Percentiles rank a stretch among this genome's conserved stretches.
These are phyloP conservation scores for Penicillium antarcticum DNA, from an alignment of 495 filamentous ascomycete species.

Conservation along the genomic window DNA sequence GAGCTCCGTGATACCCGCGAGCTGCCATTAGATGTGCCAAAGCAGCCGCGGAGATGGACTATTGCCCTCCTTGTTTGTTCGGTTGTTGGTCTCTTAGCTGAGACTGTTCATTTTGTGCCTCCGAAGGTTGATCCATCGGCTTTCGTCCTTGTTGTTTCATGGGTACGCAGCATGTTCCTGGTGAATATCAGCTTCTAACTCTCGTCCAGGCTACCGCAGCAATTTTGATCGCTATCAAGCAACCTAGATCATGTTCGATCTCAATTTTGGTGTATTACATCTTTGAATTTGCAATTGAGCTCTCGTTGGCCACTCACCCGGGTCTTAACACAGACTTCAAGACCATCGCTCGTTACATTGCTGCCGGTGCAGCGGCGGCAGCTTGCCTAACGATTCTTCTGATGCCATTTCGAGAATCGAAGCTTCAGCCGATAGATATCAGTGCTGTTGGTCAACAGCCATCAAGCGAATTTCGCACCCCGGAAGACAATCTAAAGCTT, in stretches of 20 bases:
- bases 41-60: conserved; percentile 29
- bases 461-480: conserved; percentile 61
- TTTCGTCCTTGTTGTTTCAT: conserved; percentile 37
- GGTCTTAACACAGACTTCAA: conserved; percentile 20
- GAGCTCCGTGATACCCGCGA: conserved; percentile 36
- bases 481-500: conserved; percentile 74
- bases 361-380: conserved; percentile 37
- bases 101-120: conserved; percentile 37
- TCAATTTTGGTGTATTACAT: conserved; percentile 32
- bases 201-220: conserved; percentile 38
- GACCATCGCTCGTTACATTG: conserved; percentile 37
- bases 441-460: conserved; percentile 55
- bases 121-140: conserved; percentile 20
- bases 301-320: conserved; percentile 31
- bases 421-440: conserved; percentile 57
- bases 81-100: conserved; percentile 34
- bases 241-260: conserved; percentile 44
- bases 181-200: conserved; percentile 3
- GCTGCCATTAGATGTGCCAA: conserved; percentile 20
- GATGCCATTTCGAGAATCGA: conserved; percentile 70
- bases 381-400: conserved; percentile 52
- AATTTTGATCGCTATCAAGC: conserved; percentile 43
- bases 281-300: conserved; percentile 36
- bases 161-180: conserved; percentile 37
- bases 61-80: conserved; percentile 39